A percentile compares a stretch with the other conserved stretches of the same genome.
Evolutionary conservation across 192 early-diverging fungal genomes (phyloP).

Genomic region (Obelidium mucronatum): DNA sequence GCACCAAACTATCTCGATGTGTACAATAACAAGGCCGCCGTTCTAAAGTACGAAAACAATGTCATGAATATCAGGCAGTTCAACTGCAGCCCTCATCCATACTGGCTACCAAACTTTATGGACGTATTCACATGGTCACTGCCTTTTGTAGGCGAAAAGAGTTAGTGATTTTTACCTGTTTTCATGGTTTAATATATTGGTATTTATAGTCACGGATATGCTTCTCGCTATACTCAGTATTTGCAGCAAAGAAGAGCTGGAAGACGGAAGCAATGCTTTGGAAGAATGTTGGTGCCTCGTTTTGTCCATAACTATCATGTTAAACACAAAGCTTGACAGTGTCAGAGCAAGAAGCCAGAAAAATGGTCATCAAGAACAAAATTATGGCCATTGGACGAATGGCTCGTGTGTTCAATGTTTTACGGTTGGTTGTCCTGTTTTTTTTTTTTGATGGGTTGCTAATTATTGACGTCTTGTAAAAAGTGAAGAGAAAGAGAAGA

Average conservation of each 20-base stretch:
- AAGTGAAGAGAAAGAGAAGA: conserved; percentile 83
- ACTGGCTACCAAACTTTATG: conserved; percentile 99
- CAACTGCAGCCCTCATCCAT: conserved; percentile 94
- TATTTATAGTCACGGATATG: conserved; percentile 89
- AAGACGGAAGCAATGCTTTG: conserved; percentile 53
- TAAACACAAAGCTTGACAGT: conserved; percentile 1
- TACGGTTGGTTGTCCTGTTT: conserved; percentile 59
- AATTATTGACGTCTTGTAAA: not conserved
- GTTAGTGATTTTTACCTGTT: conserved; percentile 52
- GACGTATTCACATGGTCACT: conserved; percentile 98
- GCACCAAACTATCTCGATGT: conserved; percentile 98
- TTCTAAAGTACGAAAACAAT: conserved; percentile 98
- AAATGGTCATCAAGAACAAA: conserved; percentile 79
- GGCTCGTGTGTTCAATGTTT: conserved; percentile 85
- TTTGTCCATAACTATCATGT: not conserved
- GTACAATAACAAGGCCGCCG: conserved; percentile 98
- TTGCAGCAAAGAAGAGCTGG: conserved; percentile 94
- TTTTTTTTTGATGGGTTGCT: not conserved
- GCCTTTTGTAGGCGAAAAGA: conserved; percentile 98
- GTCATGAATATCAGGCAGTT: conserved; percentile 99
- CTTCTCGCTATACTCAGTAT: conserved; percentile 91
- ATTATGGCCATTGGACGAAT: conserved; percentile 93
- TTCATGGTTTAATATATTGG: not conserved
- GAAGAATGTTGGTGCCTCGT: not conserved
- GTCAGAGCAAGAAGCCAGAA: conserved; percentile 65